Evolutionary conservation across 139 green algal genomes (phyloP).

Genomic region (Micromonas commoda): DNA sequence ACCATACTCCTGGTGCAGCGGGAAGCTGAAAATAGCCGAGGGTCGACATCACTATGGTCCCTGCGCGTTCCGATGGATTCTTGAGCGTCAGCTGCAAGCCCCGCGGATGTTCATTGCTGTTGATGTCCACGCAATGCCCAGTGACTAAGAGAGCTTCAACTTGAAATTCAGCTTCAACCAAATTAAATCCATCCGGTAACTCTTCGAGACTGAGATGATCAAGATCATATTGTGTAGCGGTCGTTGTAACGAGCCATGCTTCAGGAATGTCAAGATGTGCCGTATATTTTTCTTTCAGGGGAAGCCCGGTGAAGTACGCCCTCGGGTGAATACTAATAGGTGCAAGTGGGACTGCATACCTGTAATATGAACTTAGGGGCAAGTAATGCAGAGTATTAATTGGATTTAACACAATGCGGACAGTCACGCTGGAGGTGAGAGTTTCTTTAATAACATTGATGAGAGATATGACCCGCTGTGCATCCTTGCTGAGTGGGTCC

Average conservation of each 20-base stretch:
- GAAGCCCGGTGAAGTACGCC: slow-evolving; percentile 9
- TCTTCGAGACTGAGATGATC: slow-evolving; percentile 88
- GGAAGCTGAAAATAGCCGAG: slow-evolving; percentile 97
- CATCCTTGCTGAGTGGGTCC: slow-evolving; percentile 45
- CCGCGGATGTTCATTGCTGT: slow-evolving; percentile 48
- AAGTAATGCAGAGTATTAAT: slow-evolving; percentile 51
- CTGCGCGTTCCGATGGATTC: slow-evolving; percentile 12
- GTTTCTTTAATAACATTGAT: slow-evolving; percentile 47
- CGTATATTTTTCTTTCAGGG: slow-evolving; percentile 62
- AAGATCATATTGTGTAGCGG: slow-evolving; percentile 63
- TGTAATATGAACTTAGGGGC: slow-evolving; percentile 87
- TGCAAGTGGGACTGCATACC: slow-evolving; percentile 51
- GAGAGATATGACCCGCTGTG: slow-evolving; percentile 44
- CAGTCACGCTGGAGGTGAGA: slow-evolving; percentile 20
- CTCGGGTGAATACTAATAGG: not conserved
- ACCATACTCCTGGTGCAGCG: slow-evolving; percentile 10
- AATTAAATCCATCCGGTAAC: slow-evolving; percentile 36
- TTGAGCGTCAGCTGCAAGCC: slow-evolving; percentile 84
- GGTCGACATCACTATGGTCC: slow-evolving; percentile 87
- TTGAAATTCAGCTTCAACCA: slow-evolving; percentile 69
- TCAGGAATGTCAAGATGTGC: slow-evolving; percentile 88
- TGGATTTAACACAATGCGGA: slow-evolving; percentile 43
- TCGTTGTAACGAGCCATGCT: slow-evolving; percentile 81
- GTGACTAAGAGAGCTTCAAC: slow-evolving; percentile 91
- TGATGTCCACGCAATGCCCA: slow-evolving; percentile 33